Conservation (phyloP, 2,329 filamentous ascomycete species). For the Cadophora sp. region DNA sequence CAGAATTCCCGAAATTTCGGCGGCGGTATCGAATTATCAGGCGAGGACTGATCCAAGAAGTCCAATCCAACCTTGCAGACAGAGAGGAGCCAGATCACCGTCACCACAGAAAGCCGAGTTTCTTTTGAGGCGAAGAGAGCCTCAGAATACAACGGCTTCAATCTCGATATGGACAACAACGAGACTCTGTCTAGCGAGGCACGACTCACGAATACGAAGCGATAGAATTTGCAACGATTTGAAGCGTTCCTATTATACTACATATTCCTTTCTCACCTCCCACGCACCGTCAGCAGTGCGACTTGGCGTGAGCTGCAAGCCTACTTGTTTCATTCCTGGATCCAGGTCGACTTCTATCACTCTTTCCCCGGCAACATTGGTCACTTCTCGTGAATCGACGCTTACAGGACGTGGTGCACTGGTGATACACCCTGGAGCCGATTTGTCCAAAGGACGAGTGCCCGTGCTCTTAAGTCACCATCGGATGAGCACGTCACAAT, state of each 20-base stretch:
- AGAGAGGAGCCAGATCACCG: background rate
- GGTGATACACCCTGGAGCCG: background rate
- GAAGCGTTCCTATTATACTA: too few species aligned
- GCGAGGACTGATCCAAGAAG: background rate
- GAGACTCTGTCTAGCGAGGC: background rate
- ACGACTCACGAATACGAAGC: background rate
- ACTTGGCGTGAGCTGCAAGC: slow-evolving; percentile 4
- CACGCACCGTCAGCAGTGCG: background rate
- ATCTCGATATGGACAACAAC: slow-evolving; percentile 1
- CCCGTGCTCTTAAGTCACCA: background rate
- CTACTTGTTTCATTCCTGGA: background rate
- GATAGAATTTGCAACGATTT: too few species aligned
- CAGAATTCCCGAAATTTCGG: background rate
- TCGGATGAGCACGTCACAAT: slow-evolving; percentile 36
- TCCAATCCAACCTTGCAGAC: background rate
- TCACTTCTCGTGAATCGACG: background rate
- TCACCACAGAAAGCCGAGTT: slow-evolving; percentile 19
- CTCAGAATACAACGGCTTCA: background rate
- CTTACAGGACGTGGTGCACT: background rate
- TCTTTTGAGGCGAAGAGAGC: slow-evolving; percentile 16
- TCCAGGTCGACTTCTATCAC: background rate
- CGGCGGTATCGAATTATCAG: background rate
- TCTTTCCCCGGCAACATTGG: background rate
- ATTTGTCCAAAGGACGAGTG: slow-evolving; percentile 39
- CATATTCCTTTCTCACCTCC: slow-evolving; percentile 1